A percentile compares a stretch with the other conserved stretches of the same genome.
Conservation (phyloP, 768 basidiomycete genomes). For the Macrolepiota albuminosa region DNA sequence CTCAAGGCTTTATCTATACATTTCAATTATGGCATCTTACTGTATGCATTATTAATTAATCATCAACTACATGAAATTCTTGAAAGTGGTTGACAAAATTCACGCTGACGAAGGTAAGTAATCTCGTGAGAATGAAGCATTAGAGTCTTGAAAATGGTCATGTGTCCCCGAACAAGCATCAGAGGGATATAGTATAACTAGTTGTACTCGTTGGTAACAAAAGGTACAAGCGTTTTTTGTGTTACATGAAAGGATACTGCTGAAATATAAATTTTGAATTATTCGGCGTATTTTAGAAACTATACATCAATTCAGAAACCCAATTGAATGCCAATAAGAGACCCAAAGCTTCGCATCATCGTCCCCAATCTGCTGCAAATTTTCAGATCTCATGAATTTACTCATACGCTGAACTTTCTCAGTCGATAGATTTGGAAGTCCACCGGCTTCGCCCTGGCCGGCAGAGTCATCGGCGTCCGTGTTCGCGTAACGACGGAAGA, state of each 20-base stretch:
- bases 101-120: background rate
- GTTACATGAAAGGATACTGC: too few species aligned
- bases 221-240: too few species aligned
- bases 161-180: too few species aligned
- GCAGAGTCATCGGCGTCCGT: conserved; percentile 3
- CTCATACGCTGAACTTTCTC: background rate
- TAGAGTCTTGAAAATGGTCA: too few species aligned
- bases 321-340: conserved; percentile 7
- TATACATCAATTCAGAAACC: background rate
- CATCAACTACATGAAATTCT: too few species aligned
- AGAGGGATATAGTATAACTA: too few species aligned
- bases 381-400: background rate
- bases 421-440: conserved; percentile 4
- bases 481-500: conserved; percentile 21
- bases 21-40: background rate
- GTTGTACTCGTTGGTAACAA: too few species aligned
- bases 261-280: too few species aligned
- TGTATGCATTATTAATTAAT: background rate
- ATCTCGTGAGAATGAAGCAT: too few species aligned
- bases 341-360: conserved; percentile 9
- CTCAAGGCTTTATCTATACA: background rate
- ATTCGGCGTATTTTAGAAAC: background rate
- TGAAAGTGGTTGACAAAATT: too few species aligned
- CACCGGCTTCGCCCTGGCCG: conserved; percentile 1
- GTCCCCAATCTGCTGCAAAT: background rate